A percentile compares a stretch with the other conserved stretches of the same genome.
These are phyloP conservation scores for Aspergillus asperescens DNA, from an alignment of 495 filamentous ascomycete genomes.

Conservation along the genomic window DNA sequence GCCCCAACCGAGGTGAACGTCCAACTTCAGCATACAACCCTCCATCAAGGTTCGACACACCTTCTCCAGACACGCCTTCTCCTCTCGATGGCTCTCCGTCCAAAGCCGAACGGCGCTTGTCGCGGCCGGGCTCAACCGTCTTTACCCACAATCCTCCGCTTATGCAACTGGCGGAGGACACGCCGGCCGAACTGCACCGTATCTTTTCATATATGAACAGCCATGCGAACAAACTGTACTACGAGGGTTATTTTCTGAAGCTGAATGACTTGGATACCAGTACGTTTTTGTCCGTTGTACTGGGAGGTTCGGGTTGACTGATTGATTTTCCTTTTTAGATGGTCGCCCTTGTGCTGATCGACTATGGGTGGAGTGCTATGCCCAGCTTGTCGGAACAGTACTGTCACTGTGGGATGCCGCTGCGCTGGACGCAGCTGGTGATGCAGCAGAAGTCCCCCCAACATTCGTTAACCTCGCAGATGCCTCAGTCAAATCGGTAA, in stretches of 20 bases:
- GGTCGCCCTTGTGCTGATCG: slow-evolving; percentile 81
- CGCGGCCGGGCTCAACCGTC: slow-evolving; percentile 55
- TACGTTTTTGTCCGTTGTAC: slow-evolving; percentile 40
- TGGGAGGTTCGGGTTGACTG: slow-evolving; percentile 5
- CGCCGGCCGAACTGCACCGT: slow-evolving; percentile 84
- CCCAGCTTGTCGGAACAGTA: slow-evolving; percentile 90
- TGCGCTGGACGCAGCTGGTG: slow-evolving; percentile 81
- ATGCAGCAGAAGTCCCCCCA: slow-evolving; percentile 78
- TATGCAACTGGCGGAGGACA: slow-evolving; percentile 79
- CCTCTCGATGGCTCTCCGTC: slow-evolving; percentile 31
- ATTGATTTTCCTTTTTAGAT: slow-evolving; percentile 51
- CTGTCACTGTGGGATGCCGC: slow-evolving; percentile 94
- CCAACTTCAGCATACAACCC: slow-evolving; percentile 21
- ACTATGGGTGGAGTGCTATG: slow-evolving; percentile 95
- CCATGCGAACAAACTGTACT: slow-evolving; percentile 93
- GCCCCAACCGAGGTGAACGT: slow-evolving; percentile 27
- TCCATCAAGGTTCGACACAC: slow-evolving; percentile 31
- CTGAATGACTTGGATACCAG: slow-evolving; percentile 86
- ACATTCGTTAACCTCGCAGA: slow-evolving; percentile 97
- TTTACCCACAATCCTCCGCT: slow-evolving; percentile 84
- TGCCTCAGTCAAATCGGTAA: slow-evolving; percentile 94
- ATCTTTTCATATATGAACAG: slow-evolving; percentile 94
- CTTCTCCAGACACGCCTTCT: slow-evolving; percentile 36
- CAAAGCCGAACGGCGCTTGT: slow-evolving; percentile 34
- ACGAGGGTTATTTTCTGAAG: slow-evolving; percentile 96